Base-by-base conservation (phyloP, 352 stramenopile species). In the Phytophthora melonis region DNA sequence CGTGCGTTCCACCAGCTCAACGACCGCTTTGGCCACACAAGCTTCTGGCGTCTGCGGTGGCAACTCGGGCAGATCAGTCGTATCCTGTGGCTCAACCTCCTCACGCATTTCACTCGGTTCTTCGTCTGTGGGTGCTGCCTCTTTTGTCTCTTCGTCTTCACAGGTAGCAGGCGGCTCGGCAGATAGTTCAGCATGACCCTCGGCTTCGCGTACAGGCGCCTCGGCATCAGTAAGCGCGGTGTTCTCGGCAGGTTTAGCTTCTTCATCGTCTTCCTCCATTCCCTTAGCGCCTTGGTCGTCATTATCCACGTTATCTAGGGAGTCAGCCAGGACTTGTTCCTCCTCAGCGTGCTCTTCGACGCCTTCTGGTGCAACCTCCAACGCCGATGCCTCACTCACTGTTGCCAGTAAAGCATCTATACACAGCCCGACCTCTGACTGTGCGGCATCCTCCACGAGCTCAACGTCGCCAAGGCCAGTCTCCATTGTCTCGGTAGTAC, bases 1-100 rank as follows among this genome's bases (percentile, higher is more conserved):
- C 5, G 47, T 62, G 32, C 30, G 36, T 14, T 75, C 55, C 18
- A 70, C 68, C n/a, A 67, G 34, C 9, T 39, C 36, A 21, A 75
- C 63, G 5, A 75, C 19, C 18, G 23, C 36, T 63, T 71, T 30
- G 34, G 68, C 68, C 23, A 47, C 34, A 19, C 16, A 61, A 66
- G 16, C 34, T 60, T 66, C 25, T 36, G 34, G 61, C 7, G 55
- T 62, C 11, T 54, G 30, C 34, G 8, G n/a, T 49, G 32, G 3
- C n/a, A 45, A 23, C 8, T 23, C 43, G 4, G 43, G 8, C n/a
- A 19, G 18, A 52, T 23, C 8, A 52, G 11, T 21, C 43, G 3
- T 25, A 21, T 52, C 7, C 18, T 19, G 18, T 52, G 43, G 3
- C 1, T n/a, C 43, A 50, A 50, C 43, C 19, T 50, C 43, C 10